Conservation (phyloP, 2,329 filamentous ascomycete genomes). For the Ophiostoma novo-ulmi region DNA sequence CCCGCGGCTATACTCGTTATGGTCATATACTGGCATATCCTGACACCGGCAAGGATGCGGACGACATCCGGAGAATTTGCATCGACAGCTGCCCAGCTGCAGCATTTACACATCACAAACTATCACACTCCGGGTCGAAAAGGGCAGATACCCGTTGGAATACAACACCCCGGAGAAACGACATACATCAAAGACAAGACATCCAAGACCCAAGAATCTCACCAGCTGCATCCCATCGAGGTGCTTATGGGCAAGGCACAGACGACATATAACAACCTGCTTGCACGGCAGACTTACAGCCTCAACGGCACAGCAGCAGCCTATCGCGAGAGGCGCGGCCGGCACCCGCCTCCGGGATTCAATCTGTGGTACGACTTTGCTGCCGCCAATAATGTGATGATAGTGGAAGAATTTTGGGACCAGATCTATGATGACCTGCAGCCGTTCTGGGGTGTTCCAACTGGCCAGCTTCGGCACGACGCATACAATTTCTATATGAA, state of each 20-base stretch:
- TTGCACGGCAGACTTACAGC: slow-evolving; percentile 44
- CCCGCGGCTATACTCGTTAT: background rate
- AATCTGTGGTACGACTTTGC: slow-evolving; percentile 56
- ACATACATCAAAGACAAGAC: background rate
- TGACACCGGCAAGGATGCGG: background rate
- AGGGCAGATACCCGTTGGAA: background rate
- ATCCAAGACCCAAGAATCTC: background rate
- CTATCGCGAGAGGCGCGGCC: slow-evolving; percentile 52
- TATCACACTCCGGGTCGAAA: background rate
- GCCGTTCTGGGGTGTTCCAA: slow-evolving; percentile 53
- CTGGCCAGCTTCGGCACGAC: slow-evolving; percentile 44
- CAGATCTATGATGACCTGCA: slow-evolving; percentile 59
- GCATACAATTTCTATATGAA: slow-evolving; percentile 55
- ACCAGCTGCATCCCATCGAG: slow-evolving; percentile 45
- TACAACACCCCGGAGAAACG: background rate
- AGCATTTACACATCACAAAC: background rate
- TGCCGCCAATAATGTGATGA: slow-evolving; percentile 45
- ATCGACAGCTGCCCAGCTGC: background rate
- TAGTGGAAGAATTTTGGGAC: slow-evolving; percentile 60
- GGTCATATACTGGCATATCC: background rate
- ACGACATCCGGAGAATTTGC: background rate
- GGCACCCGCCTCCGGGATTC: slow-evolving; percentile 61
- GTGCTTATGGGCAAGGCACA: slow-evolving; percentile 43
- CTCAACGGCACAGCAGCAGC: slow-evolving; percentile 49
- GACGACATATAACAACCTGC: slow-evolving; percentile 40